phyloP scores from a whole-genome alignment of 345 rosid species.

The Fremontodendron californicum region DNA sequence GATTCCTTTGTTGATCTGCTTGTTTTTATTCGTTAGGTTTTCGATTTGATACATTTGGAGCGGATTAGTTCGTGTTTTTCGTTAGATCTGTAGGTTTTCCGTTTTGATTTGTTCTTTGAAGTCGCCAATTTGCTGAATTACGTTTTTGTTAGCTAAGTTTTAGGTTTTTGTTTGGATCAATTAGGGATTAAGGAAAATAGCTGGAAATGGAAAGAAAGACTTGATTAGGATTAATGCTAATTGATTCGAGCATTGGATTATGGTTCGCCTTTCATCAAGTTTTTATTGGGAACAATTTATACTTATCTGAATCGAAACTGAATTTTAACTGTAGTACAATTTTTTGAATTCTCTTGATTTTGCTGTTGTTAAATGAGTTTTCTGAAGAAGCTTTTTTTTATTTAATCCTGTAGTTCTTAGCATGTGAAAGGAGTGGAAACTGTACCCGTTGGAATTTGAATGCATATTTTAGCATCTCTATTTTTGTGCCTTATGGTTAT shows the following conservation, averaged over 20 bases:
- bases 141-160: background rate
- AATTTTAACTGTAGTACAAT: background rate
- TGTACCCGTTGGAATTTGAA: background rate
- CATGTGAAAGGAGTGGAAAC: background rate
- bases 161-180: background rate
- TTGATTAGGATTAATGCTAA: background rate
- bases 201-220: background rate
- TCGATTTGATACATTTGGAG: background rate
- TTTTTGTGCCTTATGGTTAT: background rate
- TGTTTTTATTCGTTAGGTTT: conserved; percentile 25
- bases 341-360: background rate
- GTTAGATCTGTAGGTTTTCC: conserved; percentile 48
- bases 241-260: background rate
- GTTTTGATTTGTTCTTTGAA: conserved; percentile 12
- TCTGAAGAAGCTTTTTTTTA: background rate
- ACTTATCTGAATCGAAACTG: background rate
- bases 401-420: background rate
- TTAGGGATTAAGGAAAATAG: background rate
- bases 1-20: conserved; percentile 20
- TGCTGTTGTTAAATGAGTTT: background rate
- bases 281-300: background rate
- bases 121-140: background rate
- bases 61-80: conserved; percentile 4
- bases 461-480: background rate
- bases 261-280: background rate